A percentile compares a stretch with the other conserved stretches of the same genome.
phyloP scores from a whole-genome alignment of 108 stramenopile species.

The Hondaea fermentalgiana region DNA sequence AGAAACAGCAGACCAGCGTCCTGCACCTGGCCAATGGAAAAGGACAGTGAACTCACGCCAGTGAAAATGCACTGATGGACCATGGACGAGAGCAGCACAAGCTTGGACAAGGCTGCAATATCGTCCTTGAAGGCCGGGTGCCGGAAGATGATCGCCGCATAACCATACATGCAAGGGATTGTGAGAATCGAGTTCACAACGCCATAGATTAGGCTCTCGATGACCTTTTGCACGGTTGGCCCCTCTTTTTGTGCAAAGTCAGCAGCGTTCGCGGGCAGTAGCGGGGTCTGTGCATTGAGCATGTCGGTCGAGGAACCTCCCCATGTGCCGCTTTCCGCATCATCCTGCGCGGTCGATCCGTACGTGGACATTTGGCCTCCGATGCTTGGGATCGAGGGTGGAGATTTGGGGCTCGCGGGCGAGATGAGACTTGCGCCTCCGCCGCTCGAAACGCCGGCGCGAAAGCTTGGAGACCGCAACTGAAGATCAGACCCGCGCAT shows the following conservation, averaged over 20 bases:
- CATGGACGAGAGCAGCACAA: slow-evolving; percentile 73
- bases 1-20: slow-evolving; percentile 96
- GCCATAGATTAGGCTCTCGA: slow-evolving; percentile 2
- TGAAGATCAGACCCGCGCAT: not conserved
- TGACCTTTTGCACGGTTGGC: not conserved
- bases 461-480: not conserved
- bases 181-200: slow-evolving; percentile 50
- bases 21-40: slow-evolving; percentile 89
- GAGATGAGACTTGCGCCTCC: too few species aligned
- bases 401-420: too few species aligned
- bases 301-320: not conserved
- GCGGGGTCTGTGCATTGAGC: not conserved
- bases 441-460: not conserved
- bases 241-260: not conserved
- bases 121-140: slow-evolving; percentile 54
- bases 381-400: not conserved
- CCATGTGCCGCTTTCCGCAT: not conserved
- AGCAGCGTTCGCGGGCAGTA: not conserved
- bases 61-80: slow-evolving; percentile 87
- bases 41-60: slow-evolving; percentile 64
- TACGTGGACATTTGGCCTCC: not conserved
- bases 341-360: not conserved
- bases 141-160: slow-evolving; percentile 78
- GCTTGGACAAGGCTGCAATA: slow-evolving; percentile 67
- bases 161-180: slow-evolving; percentile 70